These are phyloP conservation scores for Phytophthora melonis DNA, from an alignment of 352 stramenopile genomes.

Conservation along the genomic window DNA sequence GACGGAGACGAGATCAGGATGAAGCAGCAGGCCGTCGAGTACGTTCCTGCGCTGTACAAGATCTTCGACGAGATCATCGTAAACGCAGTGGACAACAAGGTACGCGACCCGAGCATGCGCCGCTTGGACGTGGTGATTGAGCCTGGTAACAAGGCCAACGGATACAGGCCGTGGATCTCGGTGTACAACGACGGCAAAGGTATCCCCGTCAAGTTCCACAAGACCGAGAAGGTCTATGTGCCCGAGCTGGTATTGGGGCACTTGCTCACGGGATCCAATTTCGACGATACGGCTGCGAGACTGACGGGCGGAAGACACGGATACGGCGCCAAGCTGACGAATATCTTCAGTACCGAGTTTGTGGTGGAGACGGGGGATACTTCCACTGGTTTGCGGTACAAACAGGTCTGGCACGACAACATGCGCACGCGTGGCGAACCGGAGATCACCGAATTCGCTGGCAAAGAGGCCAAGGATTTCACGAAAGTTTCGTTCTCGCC, in stretches of 20 bases:
- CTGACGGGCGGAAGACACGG: conserved; percentile 97
- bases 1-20: conserved; percentile 54
- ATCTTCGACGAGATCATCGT: conserved; percentile 99
- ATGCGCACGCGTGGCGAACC: conserved; percentile 94
- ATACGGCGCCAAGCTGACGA: conserved; percentile 98
- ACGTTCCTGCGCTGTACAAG: conserved; percentile 95
- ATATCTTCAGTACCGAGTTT: conserved; percentile 99
- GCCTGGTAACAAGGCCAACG: conserved; percentile 61
- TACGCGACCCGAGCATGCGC: conserved; percentile 81
- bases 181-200: conserved; percentile 98
- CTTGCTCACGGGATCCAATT: conserved; percentile 99
- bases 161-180: conserved; percentile 91
- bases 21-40: conserved; percentile 82
- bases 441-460: conserved; percentile 79
- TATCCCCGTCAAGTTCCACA: conserved; percentile 98
- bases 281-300: conserved; percentile 98
- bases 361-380: conserved; percentile 98
- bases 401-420: conserved; percentile 97
- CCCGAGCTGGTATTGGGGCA: conserved; percentile 98
- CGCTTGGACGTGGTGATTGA: conserved; percentile 82
- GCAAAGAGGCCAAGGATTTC: conserved; percentile 91
- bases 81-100: conserved; percentile 98
- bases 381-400: conserved; percentile 77
- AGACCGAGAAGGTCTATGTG: conserved; percentile 98
- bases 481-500: conserved; percentile 98